Base-by-base conservation (phyloP, 177 flowering plant species). In the Tripterygium wilfordii region DNA sequence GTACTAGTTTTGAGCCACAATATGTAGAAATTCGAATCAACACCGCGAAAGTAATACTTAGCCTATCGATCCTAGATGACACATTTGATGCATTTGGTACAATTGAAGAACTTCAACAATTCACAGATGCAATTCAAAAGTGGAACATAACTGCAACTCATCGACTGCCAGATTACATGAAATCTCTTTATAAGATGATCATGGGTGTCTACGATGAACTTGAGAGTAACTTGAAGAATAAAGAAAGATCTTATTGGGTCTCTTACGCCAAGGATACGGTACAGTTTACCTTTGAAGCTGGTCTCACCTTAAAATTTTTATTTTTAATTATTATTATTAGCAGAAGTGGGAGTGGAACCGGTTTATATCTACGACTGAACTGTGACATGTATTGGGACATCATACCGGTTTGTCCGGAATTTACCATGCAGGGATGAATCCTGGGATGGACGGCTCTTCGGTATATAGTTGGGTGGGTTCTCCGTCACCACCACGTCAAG, bases 131-230 rank as follows among this genome's bases (percentile, higher is more conserved):
- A 12, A 28, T 69, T 30, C 32, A 54, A 1, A 65, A 67, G 60
- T 67, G 64, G 62, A 57, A 48, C 15, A 15, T 33, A 0, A 12
- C 8, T 1, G 29, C 10, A 22, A 9, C 43, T 0, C 54, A 45
- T 32, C 26, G 51, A 17, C 44, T 71, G 3, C 72, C 76, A 1
- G 49, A 71, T 5, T 67, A 55, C 46, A 64, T 67, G 72, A 57
- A 45, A 55, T 3, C 18, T 8, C 8, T 1, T 5, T 67, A 50
- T 23, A 10, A 38, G 10, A 48, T 55, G 15, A 10, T 60, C 1
- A 18, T 63, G 0, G 22, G 49, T 33, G 8, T 50, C 8, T 53
- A 7, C 26, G 20, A 50, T 0, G 64, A 69, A 45, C 57, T 57
- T 7, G 64, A 51, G 26, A 29, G 45, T 5, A 36, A 57, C 1